A percentile compares a stretch with the other conserved stretches of the same genome.
phyloP scores from a whole-genome alignment of 352 stramenopile species.

The Phytophthora ramorum region DNA sequence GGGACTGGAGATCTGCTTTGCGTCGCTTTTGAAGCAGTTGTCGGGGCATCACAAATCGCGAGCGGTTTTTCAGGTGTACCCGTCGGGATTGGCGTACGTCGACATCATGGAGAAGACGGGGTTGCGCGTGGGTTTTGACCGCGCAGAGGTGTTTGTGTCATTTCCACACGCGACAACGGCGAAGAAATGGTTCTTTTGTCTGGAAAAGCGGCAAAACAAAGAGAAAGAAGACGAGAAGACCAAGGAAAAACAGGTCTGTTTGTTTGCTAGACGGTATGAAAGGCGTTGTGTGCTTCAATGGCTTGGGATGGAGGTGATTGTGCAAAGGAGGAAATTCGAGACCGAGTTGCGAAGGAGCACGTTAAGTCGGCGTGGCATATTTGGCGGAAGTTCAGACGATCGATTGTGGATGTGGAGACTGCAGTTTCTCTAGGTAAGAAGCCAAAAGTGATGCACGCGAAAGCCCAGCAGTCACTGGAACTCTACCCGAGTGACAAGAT shows the following conservation, averaged over 20 bases:
- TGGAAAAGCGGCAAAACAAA: slow-evolving; percentile 31
- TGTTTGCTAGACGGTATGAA: slow-evolving; percentile 68
- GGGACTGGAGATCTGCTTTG: slow-evolving; percentile 68
- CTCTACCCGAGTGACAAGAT: slow-evolving; percentile 71
- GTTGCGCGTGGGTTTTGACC: slow-evolving; percentile 49
- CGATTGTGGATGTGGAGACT: slow-evolving; percentile 25
- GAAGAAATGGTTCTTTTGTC: slow-evolving; percentile 82
- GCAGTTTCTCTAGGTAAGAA: slow-evolving; percentile 13
- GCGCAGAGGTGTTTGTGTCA: slow-evolving; percentile 66
- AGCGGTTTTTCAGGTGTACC: slow-evolving; percentile 82
- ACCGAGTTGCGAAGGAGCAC: slow-evolving; percentile 65
- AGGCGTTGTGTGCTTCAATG: slow-evolving; percentile 69
- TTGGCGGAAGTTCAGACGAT: slow-evolving; percentile 69
- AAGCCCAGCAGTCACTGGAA: slow-evolving; percentile 63
- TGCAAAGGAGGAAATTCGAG: slow-evolving; percentile 35
- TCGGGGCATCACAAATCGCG: slow-evolving; percentile 9
- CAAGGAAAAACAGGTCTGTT: slow-evolving; percentile 36
- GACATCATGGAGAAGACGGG: slow-evolving; percentile 66
- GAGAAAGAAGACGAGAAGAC: slow-evolving; percentile 3
- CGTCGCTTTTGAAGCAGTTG: slow-evolving; percentile 50
- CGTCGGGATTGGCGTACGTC: slow-evolving; percentile 55
- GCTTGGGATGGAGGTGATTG: slow-evolving; percentile 28
- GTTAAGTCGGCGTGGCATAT: slow-evolving; percentile 77
- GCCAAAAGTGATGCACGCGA: slow-evolving; percentile 36
- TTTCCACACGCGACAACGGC: slow-evolving; percentile 73